Base-by-base conservation (phyloP, 345 rosid genomes). In the Salix udensis region DNA sequence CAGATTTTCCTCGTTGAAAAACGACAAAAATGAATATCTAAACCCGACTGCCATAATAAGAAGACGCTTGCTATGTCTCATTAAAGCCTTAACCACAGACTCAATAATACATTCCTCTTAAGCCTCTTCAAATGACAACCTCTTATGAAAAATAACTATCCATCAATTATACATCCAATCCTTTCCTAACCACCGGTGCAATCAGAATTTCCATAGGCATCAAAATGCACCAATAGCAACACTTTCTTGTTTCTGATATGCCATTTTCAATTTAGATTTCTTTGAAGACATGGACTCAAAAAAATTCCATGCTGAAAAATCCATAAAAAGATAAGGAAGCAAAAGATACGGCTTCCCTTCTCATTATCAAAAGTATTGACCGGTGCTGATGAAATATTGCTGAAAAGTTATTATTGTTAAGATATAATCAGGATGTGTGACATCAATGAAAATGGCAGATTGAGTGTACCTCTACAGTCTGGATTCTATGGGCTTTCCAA, bases 401-500 rank as follows among this genome's bases (percentile, higher is more conserved):
- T 13, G 8, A 31, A 36, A 48, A 52, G 10, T 13, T n/a, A 34
- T 10, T n/a, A 71, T 11, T 30, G 31, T 23, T 21, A 78, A 30
- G 34, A 50, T 71, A 72, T 55, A 40, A 61, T 61, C 74, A 40
- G 64, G 55, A 5, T 36, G 36, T 26, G 67, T 16, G 46, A 61
- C 44, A 42, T 42, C 61, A 69, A 37, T 37, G 68, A 72, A 2
- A 72, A 79, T 30, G 52, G 28, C 23, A 58, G 69, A 48, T 12
- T 52, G 55, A 2, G 36, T 15, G 60, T 88, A 95, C 98, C 97
- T 93, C 96, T 78, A 90, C 87, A 19, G 91, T 86, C 85, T 89
- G 86, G 82, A 88, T 76, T 85, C 82, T 88, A 77, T 93, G 98
- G 61, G 94, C 98, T 86, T 93, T 95, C 98, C 98, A 95, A 73